phyloP scores from a whole-genome alignment of 495 filamentous ascomycete species.

The Daldinia decipiens region DNA sequence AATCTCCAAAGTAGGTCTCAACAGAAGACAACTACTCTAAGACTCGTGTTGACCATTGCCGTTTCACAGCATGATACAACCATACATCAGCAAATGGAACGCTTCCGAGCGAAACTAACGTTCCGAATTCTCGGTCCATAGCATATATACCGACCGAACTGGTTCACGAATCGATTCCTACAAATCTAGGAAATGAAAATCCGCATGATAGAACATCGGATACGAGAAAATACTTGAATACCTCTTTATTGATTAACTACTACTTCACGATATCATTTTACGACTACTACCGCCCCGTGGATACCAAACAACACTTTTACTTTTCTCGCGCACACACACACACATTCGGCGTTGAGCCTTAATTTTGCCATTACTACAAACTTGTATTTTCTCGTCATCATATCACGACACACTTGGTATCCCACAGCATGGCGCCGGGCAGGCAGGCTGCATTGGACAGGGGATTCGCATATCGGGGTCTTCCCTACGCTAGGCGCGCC shows the following conservation, averaged over 20 bases:
- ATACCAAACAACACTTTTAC: neutral
- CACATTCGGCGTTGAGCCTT: neutral
- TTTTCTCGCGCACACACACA: neutral
- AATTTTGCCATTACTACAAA: neutral
- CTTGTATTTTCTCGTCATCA: neutral
- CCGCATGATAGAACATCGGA: neutral
- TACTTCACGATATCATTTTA: neutral
- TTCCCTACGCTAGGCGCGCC: neutral
- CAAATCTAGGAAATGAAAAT: slow-evolving; percentile 7
- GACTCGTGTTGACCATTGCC: slow-evolving; percentile 33
- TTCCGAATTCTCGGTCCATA: neutral
- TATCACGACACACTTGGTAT: neutral
- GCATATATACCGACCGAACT: slow-evolving; percentile 6
- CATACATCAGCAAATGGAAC: slow-evolving; percentile 46
- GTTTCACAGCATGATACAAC: slow-evolving; percentile 41
- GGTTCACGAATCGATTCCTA: slow-evolving; percentile 3
- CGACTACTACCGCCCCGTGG: neutral
- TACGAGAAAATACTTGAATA: neutral
- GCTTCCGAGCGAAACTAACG: slow-evolving; percentile 36
- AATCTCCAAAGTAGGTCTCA: slow-evolving; percentile 46
- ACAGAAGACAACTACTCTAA: slow-evolving; percentile 13
- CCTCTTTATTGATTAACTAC: slow-evolving; percentile 7
- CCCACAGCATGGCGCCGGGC: slow-evolving; percentile 13
- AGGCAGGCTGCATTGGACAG: slow-evolving; percentile 23
- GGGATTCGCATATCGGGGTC: slow-evolving; percentile 3